Evolutionary conservation across 768 basidiomycete genomes (phyloP), one percentile per base, ranked within the genome.

Genomic region (Boletus rubroflammeus): DNA sequence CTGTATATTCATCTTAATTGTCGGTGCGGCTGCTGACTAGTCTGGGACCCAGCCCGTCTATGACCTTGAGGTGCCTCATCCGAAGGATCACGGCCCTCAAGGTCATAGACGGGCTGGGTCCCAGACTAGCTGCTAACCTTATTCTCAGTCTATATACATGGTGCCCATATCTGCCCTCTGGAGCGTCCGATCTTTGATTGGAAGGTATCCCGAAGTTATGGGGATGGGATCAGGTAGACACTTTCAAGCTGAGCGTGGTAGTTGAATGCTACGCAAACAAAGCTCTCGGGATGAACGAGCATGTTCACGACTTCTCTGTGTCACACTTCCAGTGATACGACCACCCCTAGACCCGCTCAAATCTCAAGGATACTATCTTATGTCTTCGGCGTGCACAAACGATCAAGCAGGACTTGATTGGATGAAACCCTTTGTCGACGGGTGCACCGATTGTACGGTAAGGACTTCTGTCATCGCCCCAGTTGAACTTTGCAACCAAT

Each of bases 251-350:
- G n/a, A n/a, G n/a, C n/a, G n/a, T n/a, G n/a, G n/a, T n/a, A n/a
- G n/a, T n/a, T 46, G 57, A 67, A 15, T 82, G 81, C 39, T 83
- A 86, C 62, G 80, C 85, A 36, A 70, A 73, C 19, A 69, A 71
- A 51, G 81, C 81, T 44, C 62, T 91, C n/a, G 87, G 84, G 47
- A 76, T 82, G 71, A 96, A 95, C 66, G 93, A 93, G 91, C 91
- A 62, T 19, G 82, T 60, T 45, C 2, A 21, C 11, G 39, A 19
- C 17, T 40, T 40, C 45, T 45, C 57, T 31, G 52, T 50, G 23
- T 21, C 39, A 5, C 41, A 10, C 19, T 21, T 10, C 29, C 9
- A 28, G 17, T 51, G 50, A 67, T 14, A 13, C n/a, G 13, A 34
- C 11, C 1, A 13, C n/a, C 34, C 23, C 7, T 60, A 93, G 92